These are phyloP conservation scores for Eimeria falciformis DNA, from an alignment of 169 alveolate genomes.

Conservation along the genomic window DNA sequence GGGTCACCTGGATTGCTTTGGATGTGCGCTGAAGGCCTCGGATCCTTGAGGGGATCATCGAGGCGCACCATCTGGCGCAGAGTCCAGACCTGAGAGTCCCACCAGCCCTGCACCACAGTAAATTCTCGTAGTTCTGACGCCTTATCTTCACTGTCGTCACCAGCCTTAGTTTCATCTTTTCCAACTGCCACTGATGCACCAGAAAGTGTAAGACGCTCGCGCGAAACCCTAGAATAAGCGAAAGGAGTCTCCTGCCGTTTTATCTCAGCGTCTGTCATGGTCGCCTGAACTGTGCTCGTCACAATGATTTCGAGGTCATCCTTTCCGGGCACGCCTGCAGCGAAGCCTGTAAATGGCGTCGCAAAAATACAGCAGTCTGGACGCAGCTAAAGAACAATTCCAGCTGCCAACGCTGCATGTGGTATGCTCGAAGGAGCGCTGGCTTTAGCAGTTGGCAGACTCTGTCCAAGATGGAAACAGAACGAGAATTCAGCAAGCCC, in stretches of 20 bases:
- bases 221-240: background rate
- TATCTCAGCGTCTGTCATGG: constrained; percentile 56
- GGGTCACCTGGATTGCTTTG: background rate
- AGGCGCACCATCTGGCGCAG: constrained; percentile 45
- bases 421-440: no score
- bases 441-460: no score
- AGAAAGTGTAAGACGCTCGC: background rate
- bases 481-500: no score
- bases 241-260: background rate
- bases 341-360: constrained; percentile 30
- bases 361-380: background rate
- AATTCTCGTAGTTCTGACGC: constrained; percentile 48
- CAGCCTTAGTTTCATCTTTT: background rate
- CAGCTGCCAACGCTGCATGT: no score
- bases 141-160: background rate
- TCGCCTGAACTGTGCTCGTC: constrained; percentile 61
- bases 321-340: background rate
- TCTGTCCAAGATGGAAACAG: no score
- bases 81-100: constrained; percentile 50
- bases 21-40: constrained; percentile 4
- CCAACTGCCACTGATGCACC: background rate
- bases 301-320: constrained; percentile 15
- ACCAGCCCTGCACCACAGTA: constrained; percentile 68
- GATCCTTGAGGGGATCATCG: constrained; percentile 40
- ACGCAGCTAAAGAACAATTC: no score